Evolutionary conservation across 805 yeast species (phyloP).

Genomic region (Pichia cephalocereana): DNA sequence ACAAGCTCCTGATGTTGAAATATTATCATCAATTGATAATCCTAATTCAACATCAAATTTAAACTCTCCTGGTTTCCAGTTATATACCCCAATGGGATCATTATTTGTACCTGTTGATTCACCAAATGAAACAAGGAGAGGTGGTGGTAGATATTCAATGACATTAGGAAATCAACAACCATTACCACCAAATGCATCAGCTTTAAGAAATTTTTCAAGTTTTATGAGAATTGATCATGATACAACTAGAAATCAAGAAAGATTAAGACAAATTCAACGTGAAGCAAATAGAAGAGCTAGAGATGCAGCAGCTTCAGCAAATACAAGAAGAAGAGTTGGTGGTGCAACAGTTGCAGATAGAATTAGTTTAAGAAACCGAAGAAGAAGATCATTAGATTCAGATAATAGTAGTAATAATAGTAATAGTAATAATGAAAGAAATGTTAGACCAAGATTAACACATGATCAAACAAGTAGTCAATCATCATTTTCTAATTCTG

Average conservation of each 20-base stretch:
- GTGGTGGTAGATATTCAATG: not conserved
- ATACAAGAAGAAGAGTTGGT: not conserved
- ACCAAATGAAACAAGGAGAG: slow-evolving; percentile 1
- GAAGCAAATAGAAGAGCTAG: slow-evolving; percentile 3
- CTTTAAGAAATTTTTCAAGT: not conserved
- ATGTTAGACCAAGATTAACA: not conserved
- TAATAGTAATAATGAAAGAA: not conserved
- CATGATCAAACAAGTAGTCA: not conserved
- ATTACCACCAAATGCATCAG: not conserved
- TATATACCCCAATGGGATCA: slow-evolving; percentile 6
- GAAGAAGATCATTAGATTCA: not conserved
- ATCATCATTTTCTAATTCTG: not conserved
- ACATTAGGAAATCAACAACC: not conserved
- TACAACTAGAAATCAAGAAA: not conserved
- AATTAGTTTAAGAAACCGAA: not conserved
- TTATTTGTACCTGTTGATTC: slow-evolving; percentile 1
- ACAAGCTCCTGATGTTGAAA: slow-evolving; percentile 9
- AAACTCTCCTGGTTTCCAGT: not conserved
- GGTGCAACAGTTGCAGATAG: not conserved
- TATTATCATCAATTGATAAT: not conserved
- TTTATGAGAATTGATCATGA: not conserved
- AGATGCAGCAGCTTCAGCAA: not conserved
- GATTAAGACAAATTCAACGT: not conserved
- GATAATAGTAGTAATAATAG: not conserved
- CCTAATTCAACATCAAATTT: not conserved